phyloP scores from a whole-genome alignment of 2,329 filamentous ascomycete genomes.

The Penicillium sp. region DNA sequence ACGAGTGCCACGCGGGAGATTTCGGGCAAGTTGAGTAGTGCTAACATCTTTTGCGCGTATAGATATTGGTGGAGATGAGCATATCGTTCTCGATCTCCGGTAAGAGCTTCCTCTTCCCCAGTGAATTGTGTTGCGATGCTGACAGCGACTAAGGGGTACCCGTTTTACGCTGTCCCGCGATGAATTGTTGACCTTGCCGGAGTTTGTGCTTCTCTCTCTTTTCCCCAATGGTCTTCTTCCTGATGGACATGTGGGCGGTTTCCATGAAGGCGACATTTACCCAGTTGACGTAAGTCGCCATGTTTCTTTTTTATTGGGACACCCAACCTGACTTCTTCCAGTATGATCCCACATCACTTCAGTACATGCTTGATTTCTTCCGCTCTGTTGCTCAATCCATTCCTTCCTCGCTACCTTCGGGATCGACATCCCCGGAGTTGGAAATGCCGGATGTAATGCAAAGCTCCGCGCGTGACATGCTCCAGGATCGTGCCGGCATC shows the following conservation, averaged over 20 bases:
- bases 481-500: constrained; percentile 87
- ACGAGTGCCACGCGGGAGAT: constrained; percentile 18
- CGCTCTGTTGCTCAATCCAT: constrained; percentile 96
- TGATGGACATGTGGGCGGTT: constrained; percentile 91
- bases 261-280: constrained; percentile 89
- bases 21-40: constrained; percentile 3
- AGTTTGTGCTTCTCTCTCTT: constrained; percentile 95
- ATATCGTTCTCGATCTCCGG: constrained; percentile 92
- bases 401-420: constrained; percentile 63
- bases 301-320: neutral
- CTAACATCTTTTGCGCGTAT: constrained; percentile 2
- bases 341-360: constrained; percentile 94
- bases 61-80: constrained; percentile 87
- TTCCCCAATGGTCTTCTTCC: constrained; percentile 98
- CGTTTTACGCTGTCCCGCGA: constrained; percentile 93
- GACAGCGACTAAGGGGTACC: constrained; percentile 65
- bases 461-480: constrained; percentile 69
- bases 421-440: constrained; percentile 58
- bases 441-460: constrained; percentile 71
- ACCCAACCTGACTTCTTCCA: constrained; percentile 42
- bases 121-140: constrained; percentile 2
- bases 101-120: constrained; percentile 47
- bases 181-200: constrained; percentile 89
- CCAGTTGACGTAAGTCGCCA: constrained; percentile 85
- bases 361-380: constrained; percentile 99